Evolutionary conservation across 2,329 filamentous ascomycete genomes (phyloP), one percentile per base, ranked within the genome.

Genomic region (Penicillium paneum): DNA sequence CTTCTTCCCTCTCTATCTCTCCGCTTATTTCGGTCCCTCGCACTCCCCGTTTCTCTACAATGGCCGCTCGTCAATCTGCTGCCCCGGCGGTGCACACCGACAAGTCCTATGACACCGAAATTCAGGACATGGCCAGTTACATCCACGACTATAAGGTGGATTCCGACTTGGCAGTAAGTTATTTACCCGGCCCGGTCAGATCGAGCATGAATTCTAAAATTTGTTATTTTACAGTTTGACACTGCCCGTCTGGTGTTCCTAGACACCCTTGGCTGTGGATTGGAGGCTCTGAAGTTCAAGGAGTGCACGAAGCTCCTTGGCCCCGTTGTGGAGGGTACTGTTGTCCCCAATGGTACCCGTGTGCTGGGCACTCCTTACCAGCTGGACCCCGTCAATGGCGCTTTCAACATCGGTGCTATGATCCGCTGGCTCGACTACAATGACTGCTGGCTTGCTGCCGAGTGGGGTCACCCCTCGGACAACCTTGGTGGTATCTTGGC

Each of bases 361-460:
- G 90, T 99, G 41, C 90, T 90, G 38, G 94, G 94, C 62, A 97
- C 94, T 31, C 85, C 89, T 64, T 97, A 93, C 79, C 88, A 95
- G 78, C 86, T 99, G 65, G 94, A 97, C 74, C 94, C 94, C 36
- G 86, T 97, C 72, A 93, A 93, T 68, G 94, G 88, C 60, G 94
- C 94, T 61, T 97, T 99, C 85, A 97, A 97, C 83, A 97, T 99
- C 67, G 94, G 94, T 67, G 89, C 94, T 69, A 96, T 96, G 88
- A 96, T 99, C 79, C 85, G 94, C 72, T 99, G 94, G 94, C 85
- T 99, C 69, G 94, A 99, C 80, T 99, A 97, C 84, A 99, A 99
- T 76, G 94, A 99, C 83, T 97, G 94, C 85, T 99, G 93, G 94
- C 83, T 97, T 61, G 94, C 93, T 41, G 94, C 94, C 53, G 94